Evolutionary conservation across 2,329 filamentous ascomycete genomes (phyloP).

Genomic region (Sporothrix euskadiensis): DNA sequence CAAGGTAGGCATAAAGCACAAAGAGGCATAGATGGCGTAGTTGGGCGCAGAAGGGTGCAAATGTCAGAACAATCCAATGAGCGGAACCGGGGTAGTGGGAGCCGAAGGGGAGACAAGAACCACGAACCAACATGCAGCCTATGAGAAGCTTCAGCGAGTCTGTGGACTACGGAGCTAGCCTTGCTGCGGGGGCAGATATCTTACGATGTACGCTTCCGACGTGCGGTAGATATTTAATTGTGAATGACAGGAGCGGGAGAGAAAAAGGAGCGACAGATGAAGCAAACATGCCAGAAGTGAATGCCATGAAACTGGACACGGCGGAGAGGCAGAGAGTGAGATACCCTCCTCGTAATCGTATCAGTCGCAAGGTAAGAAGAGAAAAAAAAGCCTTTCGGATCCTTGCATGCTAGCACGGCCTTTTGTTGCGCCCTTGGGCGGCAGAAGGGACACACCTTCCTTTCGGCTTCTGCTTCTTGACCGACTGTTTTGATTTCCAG

Average conservation of each 20-base stretch:
- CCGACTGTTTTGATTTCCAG: constrained; percentile 6
- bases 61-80: not conserved
- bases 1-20: not conserved
- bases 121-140: not conserved
- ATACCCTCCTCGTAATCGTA: not conserved
- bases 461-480: constrained; percentile 16
- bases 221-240: not conserved
- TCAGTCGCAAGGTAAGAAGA: not conserved
- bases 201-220: not conserved
- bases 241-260: not conserved
- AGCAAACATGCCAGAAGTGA: not conserved
- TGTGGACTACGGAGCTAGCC: not conserved
- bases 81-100: constrained; percentile 3
- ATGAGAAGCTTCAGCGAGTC: not conserved
- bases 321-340: not conserved
- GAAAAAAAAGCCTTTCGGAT: not conserved
- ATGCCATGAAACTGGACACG: not conserved
- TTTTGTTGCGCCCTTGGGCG: not conserved
- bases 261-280: not conserved
- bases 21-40: too few species aligned
- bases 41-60: not conserved
- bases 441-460: not conserved
- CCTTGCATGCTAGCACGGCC: constrained; percentile 2
- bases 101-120: not conserved
- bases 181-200: not conserved